Evolutionary conservation across 805 yeast genomes (phyloP), one percentile per base, ranked within the genome.

Genomic region (Vanderwaltozyma tropicalis): DNA sequence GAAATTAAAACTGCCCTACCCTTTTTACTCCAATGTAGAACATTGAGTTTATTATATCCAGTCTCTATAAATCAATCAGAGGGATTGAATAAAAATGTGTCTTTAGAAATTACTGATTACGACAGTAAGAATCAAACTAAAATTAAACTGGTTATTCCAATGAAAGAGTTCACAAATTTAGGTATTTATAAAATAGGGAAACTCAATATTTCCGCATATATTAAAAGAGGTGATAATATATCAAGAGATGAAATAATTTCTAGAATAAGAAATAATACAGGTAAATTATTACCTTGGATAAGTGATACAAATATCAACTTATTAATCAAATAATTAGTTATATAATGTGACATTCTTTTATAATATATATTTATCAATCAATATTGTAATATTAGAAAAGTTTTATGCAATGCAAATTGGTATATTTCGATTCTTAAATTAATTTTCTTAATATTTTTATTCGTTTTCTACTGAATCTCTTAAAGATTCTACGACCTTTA

Each of bases 401-500:
- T 65, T 14, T 3, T 31, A 15, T 16, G 5, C 32, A n/a, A 28
- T 22, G n/a, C 20, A 25, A 12, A 5, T 15, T 7, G 13, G 28
- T 5, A 9, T 9, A 16, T 10, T 16, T n/a, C n/a, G n/a, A n/a
- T n/a, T n/a, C n/a, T n/a, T n/a, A n/a, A n/a, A n/a, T n/a, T n/a
- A n/a, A n/a, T n/a, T n/a, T n/a, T n/a, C n/a, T n/a, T n/a, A n/a
- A n/a, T n/a, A n/a, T n/a, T 22, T 29, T 39, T 48, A 53, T 31
- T 49, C 15, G 36, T 52, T 61, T 12, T 48, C 78, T 2, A 74
- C 67, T 20, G 72, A 66, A 42, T 77, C 86, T 47, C 85, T 60
- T 42, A 81, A 60, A 1, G 67, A 65, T 51, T 81, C 88, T 12
- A 89, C 94, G 27, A 92, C 95, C 35, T 79, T 80, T 42, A 86